phyloP scores from a whole-genome alignment of 2,329 filamentous ascomycete genomes.

The Dothiorella sarmentorum region DNA sequence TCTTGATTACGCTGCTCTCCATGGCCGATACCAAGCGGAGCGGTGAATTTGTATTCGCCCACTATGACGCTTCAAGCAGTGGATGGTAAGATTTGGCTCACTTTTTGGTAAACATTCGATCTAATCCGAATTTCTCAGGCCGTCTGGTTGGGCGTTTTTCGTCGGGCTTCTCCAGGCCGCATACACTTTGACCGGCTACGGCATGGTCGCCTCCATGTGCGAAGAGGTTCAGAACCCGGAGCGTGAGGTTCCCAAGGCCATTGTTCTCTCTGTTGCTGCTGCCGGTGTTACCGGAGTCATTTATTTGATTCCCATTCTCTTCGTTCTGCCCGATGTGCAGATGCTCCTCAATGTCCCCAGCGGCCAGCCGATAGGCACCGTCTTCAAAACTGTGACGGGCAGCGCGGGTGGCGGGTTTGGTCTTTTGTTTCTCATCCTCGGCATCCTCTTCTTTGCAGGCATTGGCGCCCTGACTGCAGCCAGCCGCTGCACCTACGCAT shows the following conservation, averaged over 20 bases:
- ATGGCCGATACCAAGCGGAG: slow-evolving; percentile 58
- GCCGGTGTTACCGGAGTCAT: slow-evolving; percentile 63
- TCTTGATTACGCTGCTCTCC: slow-evolving; percentile 60
- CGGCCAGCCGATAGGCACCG: slow-evolving; percentile 69
- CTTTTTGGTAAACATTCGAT: slow-evolving; percentile 15
- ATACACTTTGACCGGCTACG: slow-evolving; percentile 63
- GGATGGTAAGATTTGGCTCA: slow-evolving; percentile 51
- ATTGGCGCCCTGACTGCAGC: slow-evolving; percentile 72
- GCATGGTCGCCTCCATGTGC: slow-evolving; percentile 69
- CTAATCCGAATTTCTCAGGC: slow-evolving; percentile 37
- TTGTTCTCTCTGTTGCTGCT: slow-evolving; percentile 65
- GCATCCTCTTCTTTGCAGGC: slow-evolving; percentile 73
- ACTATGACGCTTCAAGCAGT: slow-evolving; percentile 63
- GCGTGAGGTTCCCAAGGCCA: slow-evolving; percentile 67
- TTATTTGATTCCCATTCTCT: slow-evolving; percentile 71
- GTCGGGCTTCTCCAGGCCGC: slow-evolving; percentile 65
- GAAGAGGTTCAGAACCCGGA: slow-evolving; percentile 69
- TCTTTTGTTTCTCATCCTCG: slow-evolving; percentile 70
- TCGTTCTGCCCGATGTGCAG: slow-evolving; percentile 67
- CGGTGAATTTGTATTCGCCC: slow-evolving; percentile 63
- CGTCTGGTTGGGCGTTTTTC: slow-evolving; percentile 68
- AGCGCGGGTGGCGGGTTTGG: slow-evolving; percentile 71
- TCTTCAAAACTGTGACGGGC: slow-evolving; percentile 74
- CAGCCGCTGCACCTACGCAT: slow-evolving; percentile 71
- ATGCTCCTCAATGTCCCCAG: slow-evolving; percentile 63